These are phyloP conservation scores for Plantago elongata DNA, from an alignment of 257 asterid species.

Conservation along the genomic window DNA sequence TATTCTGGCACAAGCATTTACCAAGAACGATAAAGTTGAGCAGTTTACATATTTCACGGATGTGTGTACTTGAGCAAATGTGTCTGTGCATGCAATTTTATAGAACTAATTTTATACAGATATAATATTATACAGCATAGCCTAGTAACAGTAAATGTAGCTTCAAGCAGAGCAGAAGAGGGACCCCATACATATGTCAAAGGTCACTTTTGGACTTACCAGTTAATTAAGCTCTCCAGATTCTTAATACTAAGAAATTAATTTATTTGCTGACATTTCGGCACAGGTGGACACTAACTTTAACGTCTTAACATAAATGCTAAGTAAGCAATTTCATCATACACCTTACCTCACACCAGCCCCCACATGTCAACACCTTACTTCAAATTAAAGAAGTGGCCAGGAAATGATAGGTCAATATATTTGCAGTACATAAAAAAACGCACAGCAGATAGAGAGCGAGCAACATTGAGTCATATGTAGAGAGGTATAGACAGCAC, in stretches of 20 bases:
- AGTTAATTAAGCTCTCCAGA: conserved; percentile 9
- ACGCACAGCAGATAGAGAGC: background rate
- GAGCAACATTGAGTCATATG: background rate
- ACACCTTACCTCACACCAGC: no score
- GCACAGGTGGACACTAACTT: background rate
- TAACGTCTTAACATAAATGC: no score
- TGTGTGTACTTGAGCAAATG: no score
- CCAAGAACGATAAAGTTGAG: background rate
- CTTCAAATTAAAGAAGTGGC: background rate
- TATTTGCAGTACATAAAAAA: background rate
- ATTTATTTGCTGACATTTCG: background rate
- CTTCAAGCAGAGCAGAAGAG: no score
- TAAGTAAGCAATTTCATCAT: background rate
- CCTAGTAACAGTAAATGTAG: no score
- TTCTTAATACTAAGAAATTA: conserved; percentile 3
- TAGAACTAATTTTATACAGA: background rate
- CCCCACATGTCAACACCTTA: no score
- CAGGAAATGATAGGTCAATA: background rate
- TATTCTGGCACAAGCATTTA: background rate
- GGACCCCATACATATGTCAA: no score
- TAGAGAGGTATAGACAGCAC: conserved; percentile 21
- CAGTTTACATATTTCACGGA: conserved; percentile 1
- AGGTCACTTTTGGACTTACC: no score
- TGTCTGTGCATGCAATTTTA: background rate
- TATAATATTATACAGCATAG: no score